phyloP scores from a whole-genome alignment of 192 early-diverging fungal species.

The Anaeromyces robustus region DNA sequence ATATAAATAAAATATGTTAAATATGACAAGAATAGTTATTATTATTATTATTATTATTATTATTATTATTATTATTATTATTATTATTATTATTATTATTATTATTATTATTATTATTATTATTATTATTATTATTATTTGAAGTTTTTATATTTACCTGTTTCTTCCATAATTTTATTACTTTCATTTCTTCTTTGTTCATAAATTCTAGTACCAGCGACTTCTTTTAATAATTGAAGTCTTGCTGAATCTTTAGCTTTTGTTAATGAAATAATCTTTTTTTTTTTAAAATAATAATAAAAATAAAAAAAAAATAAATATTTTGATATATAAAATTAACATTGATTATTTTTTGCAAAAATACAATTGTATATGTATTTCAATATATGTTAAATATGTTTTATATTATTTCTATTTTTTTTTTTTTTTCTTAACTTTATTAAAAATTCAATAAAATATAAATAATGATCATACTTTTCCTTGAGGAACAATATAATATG shows the following conservation, averaged over 20 bases:
- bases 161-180: conserved; percentile 84
- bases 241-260: conserved; percentile 87
- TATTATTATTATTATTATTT: background rate
- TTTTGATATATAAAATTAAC: background rate
- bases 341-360: background rate
- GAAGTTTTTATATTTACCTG: conserved; percentile 25
- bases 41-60: too few relatives aligned
- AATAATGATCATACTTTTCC: conserved; percentile 46
- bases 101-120: background rate
- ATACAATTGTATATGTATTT: too few relatives aligned
- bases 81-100: background rate
- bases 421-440: too few relatives aligned
- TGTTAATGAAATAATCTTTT: conserved; percentile 77
- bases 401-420: too few relatives aligned
- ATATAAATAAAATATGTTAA: too few relatives aligned
- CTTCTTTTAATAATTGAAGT: conserved; percentile 81
- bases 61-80: too few relatives aligned
- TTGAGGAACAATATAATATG: conserved; percentile 98
- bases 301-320: background rate
- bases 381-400: too few relatives aligned
- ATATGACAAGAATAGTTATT: too few relatives aligned
- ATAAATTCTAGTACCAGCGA: conserved; percentile 94
- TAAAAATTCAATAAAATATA: too few relatives aligned
- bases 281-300: too few relatives aligned
- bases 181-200: conserved; percentile 79